Evolutionary conservation across 106 monocot genomes (phyloP).

Genomic region (Hemerocallis citrina): DNA sequence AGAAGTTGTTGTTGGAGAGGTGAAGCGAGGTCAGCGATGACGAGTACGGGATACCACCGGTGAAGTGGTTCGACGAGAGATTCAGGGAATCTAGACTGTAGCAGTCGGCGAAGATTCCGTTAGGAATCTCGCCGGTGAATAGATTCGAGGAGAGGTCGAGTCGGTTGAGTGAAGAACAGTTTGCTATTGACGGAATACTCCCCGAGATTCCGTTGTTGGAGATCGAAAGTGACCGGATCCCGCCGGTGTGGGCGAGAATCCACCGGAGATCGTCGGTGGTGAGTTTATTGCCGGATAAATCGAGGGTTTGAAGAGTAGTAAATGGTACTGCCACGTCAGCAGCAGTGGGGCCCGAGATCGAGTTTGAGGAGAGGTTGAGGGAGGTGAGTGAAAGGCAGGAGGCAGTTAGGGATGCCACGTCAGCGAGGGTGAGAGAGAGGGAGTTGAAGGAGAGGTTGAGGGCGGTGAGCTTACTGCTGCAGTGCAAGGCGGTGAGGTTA

Average conservation of each 20-base stretch:
- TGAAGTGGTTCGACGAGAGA: slow-evolving; percentile 51
- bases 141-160: slow-evolving; percentile 47
- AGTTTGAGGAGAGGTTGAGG: slow-evolving; percentile 27
- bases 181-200: slow-evolving; percentile 26
- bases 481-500: too few species aligned
- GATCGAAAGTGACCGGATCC: slow-evolving; percentile 20
- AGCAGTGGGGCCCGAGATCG: slow-evolving; percentile 1
- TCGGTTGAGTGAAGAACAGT: slow-evolving; percentile 28
- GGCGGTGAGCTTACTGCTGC: slow-evolving; percentile 16
- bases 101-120: slow-evolving; percentile 24
- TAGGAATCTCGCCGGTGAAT: slow-evolving; percentile 27
- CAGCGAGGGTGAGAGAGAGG: slow-evolving; percentile 4
- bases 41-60: slow-evolving; percentile 38
- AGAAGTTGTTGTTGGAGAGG: slow-evolving; percentile 60
- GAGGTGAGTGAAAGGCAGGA: slow-evolving; percentile 10
- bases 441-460: slow-evolving; percentile 47
- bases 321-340: slow-evolving; percentile 14
- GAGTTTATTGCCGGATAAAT: slow-evolving; percentile 60
- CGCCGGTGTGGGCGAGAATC: slow-evolving; percentile 18
- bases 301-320: slow-evolving; percentile 28
- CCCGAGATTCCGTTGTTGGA: slow-evolving; percentile 53
- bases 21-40: slow-evolving; percentile 30
- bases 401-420: slow-evolving; percentile 13
- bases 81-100: slow-evolving; percentile 24
- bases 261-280: slow-evolving; percentile 29